These are phyloP conservation scores for Agaricus sinodeliciosus DNA, from an alignment of 768 basidiomycete genomes.

Conservation along the genomic window DNA sequence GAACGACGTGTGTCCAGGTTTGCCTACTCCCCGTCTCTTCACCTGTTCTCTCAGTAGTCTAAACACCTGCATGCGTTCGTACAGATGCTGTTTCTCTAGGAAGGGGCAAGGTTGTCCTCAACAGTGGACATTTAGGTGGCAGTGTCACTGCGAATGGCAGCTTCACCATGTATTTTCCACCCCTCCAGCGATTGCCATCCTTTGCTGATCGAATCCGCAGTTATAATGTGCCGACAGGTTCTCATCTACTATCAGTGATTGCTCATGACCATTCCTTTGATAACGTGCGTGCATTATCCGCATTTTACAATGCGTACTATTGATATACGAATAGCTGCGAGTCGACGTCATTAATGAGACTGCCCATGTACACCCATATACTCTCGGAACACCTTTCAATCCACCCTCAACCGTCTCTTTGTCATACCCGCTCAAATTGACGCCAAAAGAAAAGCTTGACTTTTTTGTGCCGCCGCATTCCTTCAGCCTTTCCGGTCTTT, in stretches of 20 bases:
- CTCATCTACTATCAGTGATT: constrained; percentile 60
- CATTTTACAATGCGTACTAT: neutral
- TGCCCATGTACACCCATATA: constrained; percentile 50
- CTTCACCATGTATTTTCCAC: constrained; percentile 56
- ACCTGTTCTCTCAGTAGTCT: neutral
- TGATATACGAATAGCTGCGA: constrained; percentile 43
- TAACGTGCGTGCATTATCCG: constrained; percentile 36
- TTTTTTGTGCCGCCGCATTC: constrained; percentile 68
- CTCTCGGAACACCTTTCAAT: constrained; percentile 62
- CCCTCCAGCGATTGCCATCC: neutral
- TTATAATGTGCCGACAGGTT: constrained; percentile 60
- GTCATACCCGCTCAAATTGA: constrained; percentile 54
- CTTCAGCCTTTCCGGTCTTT: constrained; percentile 70
- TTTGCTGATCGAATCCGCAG: constrained; percentile 27
- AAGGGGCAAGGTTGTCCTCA: constrained; percentile 51
- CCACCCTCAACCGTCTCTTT: constrained; percentile 49
- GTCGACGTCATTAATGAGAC: constrained; percentile 50
- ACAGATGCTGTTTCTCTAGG: constrained; percentile 38
- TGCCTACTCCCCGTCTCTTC: constrained; percentile 8
- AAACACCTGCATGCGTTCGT: neutral
- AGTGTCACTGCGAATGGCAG: constrained; percentile 50
- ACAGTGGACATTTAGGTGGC: constrained; percentile 49
- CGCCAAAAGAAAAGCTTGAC: constrained; percentile 45
- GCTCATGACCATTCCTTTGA: constrained; percentile 69
- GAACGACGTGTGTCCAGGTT: constrained; percentile 68